A percentile compares a stretch with the other conserved stretches of the same genome.
These are phyloP conservation scores for Stentor coeruleus DNA, from an alignment of 73 alveolate species.

Conservation along the genomic window DNA sequence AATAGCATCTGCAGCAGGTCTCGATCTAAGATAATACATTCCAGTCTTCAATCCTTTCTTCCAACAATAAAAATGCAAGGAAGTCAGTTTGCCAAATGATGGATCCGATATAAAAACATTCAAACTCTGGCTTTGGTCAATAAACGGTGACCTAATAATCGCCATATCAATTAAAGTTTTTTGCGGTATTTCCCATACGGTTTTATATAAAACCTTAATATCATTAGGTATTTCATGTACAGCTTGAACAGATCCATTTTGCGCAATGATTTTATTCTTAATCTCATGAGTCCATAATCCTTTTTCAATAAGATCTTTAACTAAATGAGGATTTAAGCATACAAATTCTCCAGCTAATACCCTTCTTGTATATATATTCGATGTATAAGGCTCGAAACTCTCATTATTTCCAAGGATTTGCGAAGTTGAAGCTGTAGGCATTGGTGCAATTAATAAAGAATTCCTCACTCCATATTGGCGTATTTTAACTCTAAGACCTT, in stretches of 20 bases:
- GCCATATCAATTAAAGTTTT: constrained; percentile 79
- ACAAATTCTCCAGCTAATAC: constrained; percentile 93
- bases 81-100: constrained; percentile 27
- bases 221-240: constrained; percentile 73
- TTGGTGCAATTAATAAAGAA: constrained; percentile 91
- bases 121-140: constrained; percentile 40
- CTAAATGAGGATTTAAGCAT: constrained; percentile 78
- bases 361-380: neutral
- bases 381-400: constrained; percentile 89
- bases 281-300: constrained; percentile 78
- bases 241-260: constrained; percentile 73
- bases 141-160: constrained; percentile 51
- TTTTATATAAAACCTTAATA: constrained; percentile 63
- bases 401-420: constrained; percentile 86
- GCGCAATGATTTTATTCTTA: constrained; percentile 60
- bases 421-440: constrained; percentile 96
- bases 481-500: neutral
- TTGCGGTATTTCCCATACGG: constrained; percentile 92
- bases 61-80: constrained; percentile 48
- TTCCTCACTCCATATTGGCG: constrained; percentile 79
- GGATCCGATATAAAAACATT: constrained; percentile 26
- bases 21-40: constrained; percentile 81
- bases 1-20: constrained; percentile 92
- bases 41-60: constrained; percentile 69
- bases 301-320: constrained; percentile 69